These are phyloP conservation scores for Bolboschoenoplectus hybrid DNA, from an alignment of 202 grass and related monocot species.

Conservation along the genomic window DNA sequence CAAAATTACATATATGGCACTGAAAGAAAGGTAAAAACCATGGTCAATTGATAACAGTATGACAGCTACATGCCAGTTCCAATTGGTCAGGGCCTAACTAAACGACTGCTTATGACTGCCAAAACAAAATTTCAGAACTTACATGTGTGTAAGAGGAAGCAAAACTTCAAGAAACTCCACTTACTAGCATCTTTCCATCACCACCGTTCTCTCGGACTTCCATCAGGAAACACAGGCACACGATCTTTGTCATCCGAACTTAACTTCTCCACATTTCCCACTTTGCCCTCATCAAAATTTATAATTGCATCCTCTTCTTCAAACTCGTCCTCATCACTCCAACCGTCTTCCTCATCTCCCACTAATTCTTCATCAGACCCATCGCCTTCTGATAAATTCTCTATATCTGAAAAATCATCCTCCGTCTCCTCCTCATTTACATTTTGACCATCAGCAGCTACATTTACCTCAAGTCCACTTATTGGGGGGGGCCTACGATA, in stretches of 20 bases:
- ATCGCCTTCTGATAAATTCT: conserved; percentile 57
- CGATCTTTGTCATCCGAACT: conserved; percentile 35
- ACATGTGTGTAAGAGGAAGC: conserved; percentile 5
- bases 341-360: conserved; percentile 68
- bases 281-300: conserved; percentile 36
- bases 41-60: conserved; percentile 6
- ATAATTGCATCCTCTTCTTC: conserved; percentile 49
- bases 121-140: conserved; percentile 30
- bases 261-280: conserved; percentile 39
- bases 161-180: conserved; percentile 14
- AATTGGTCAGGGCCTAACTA: background rate
- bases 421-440: conserved; percentile 53
- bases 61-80: background rate
- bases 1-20: background rate
- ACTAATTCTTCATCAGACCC: conserved; percentile 61
- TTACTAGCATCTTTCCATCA: conserved; percentile 47
- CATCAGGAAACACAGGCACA: conserved; percentile 76
- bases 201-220: conserved; percentile 73
- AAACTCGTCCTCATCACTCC: conserved; percentile 86
- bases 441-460: conserved; percentile 36
- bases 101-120: background rate
- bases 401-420: conserved; percentile 69
- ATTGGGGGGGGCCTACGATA: conserved; percentile 19
- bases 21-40: background rate
- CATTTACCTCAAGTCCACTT: conserved; percentile 37